Base-by-base conservation (phyloP, 768 basidiomycete species). In the Asterophora parasitica region DNA sequence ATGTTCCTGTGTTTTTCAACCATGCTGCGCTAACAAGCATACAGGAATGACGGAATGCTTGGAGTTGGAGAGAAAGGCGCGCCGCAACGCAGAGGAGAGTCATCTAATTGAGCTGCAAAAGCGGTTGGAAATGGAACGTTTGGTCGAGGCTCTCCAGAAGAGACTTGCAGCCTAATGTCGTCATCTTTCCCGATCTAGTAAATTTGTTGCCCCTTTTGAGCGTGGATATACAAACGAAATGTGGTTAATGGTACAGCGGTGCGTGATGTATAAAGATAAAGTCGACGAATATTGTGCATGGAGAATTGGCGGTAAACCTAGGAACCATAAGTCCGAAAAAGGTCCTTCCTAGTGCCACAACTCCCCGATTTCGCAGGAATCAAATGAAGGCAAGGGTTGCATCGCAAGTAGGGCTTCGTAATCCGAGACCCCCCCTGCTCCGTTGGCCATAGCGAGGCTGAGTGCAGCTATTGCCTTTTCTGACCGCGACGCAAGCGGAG, bases 381-480 rank as follows among this genome's bases (percentile, higher is more conserved):
- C 74, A 16, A 62, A 53, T 12, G 49, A 53, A 17, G 57, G 45
- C 10, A 59, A 52, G 7, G 57, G 58, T 38, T 78, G 66, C 34
- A 71, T 54, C 27, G 65, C 64, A 47, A 68, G 70, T 30, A 79
- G 65, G 1, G 75, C 72, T 44, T 68, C 66, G 47, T 83, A 83
- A 56, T 84, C 82, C 44, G 71, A 72, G 32, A 84, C 59, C 20
- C 79, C 73, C 4, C 77, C 81, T 8, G 81, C 81, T 34, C 82
- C 83, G 50, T 76, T 83, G 10, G 82, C 82, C 66, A 84, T 72
- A 13, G 79, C 81, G 2, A 84, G 63, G 27, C 69, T 71, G 26
- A 83, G 69, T 13, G 78, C 79, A 13, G 80, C 80, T 42, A 83
- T 69, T 12, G 77, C 78, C 57, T 80, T 82, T 54, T 83, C 81